Evolutionary conservation across 768 basidiomycete genomes (phyloP), one percentile per base, ranked within the genome.

Genomic region (Trametes elegans): DNA sequence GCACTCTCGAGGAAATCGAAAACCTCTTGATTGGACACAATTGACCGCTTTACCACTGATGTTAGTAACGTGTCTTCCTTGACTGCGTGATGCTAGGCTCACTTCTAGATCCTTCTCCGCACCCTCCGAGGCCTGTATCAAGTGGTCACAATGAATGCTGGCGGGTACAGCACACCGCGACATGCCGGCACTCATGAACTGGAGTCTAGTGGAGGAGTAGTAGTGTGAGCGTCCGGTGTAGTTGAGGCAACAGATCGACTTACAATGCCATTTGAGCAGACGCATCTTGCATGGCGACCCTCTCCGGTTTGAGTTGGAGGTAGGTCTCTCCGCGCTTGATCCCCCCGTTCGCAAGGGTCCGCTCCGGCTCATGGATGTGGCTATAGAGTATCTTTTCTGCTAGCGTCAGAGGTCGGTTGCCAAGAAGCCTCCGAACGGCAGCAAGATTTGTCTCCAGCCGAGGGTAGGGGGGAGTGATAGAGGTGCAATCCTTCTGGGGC

Each of bases 281-380:
- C 61, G 89, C 88, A 76, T 97, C 93, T 68, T 98, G 96, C 92
- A 98, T 97, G 13, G 97, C 97, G 27, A 98, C 97, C 57, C 97
- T 77, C 71, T 96, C 89, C 5, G 96, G 97, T 59, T 74, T 79
- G 29, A 99, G 81, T 74, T 94, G 94, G 42, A 99, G 78, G 71
- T 98, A 96, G 7, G 84, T 78, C 68, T 94, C 85, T 18, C 95
- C 96, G 63, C 95, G 79, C 35, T 93, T 78, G 61, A 80, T 84
- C 27, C 83, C 82, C 26, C 82, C 81, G 40, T 79, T 72, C 31
- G 79, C 79, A 42, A 95, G 72, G 49, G 76, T 83, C 64, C 84
- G 83, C 53, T 87, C 82, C 4, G 92, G 91, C 62, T 96, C 81
- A 59, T 82, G 73, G 50, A 98, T 75, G 72, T 99, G 97, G 64